Percentiles rank a stretch among this genome's conserved stretches.
phyloP scores from a whole-genome alignment of 1,139 yeast genomes.

The Debaryomyces udenii region DNA sequence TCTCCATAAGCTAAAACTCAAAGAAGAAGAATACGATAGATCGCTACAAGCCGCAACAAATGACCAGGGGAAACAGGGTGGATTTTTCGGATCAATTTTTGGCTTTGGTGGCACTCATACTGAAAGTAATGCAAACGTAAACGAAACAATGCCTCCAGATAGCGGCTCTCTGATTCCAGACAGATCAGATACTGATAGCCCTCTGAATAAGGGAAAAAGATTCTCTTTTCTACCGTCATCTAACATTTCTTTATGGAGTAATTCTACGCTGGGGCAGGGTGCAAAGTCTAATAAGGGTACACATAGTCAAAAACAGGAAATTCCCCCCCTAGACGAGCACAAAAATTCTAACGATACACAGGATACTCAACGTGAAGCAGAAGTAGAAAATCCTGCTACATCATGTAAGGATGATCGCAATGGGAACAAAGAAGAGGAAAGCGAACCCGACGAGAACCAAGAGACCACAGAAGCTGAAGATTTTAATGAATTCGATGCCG shows the following conservation, averaged over 20 bases:
- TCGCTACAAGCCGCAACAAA: slow-evolving; percentile 31
- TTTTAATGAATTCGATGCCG: slow-evolving; percentile 17
- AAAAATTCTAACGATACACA: too few species aligned
- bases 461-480: slow-evolving; percentile 15
- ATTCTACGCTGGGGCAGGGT: background rate
- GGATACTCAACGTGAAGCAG: background rate
- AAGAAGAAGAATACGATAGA: slow-evolving; percentile 46
- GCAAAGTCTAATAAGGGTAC: background rate
- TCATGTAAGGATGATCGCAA: slow-evolving; percentile 1
- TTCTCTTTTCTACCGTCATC: slow-evolving; percentile 25
- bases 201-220: slow-evolving; percentile 14
- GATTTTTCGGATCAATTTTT: slow-evolving; percentile 35
- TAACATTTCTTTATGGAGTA: slow-evolving; percentile 7
- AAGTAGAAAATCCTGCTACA: background rate
- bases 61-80: slow-evolving; percentile 24
- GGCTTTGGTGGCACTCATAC: slow-evolving; percentile 18
- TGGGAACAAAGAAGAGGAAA: background rate
- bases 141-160: too few species aligned
- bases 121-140: too few species aligned
- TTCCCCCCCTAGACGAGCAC: background rate
- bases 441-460: background rate
- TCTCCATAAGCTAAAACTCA: slow-evolving; percentile 37
- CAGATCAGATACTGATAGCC: too few species aligned
- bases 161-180: too few species aligned
- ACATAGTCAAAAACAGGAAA: background rate